These are phyloP conservation scores for Corallochytrium limacisporum DNA, from an alignment of 78 protist genomes.

Conservation along the genomic window DNA sequence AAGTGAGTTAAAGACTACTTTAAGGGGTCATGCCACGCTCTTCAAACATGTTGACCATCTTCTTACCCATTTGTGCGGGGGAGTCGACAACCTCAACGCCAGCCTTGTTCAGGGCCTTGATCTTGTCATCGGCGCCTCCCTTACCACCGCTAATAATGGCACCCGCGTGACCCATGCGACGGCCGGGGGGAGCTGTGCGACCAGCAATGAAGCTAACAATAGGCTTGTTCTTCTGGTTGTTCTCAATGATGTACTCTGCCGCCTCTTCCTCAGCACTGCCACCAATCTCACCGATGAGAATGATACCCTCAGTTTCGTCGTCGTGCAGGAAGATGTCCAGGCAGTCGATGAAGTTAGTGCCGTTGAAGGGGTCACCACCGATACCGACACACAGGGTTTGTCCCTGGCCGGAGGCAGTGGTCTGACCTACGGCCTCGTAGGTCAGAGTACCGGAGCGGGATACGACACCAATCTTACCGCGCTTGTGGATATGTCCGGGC, in stretches of 20 bases:
- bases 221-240: conserved; percentile 65
- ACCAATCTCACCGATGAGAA: conserved; percentile 97
- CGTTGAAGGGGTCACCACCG: conserved; percentile 99
- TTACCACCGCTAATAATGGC: conserved; percentile 95
- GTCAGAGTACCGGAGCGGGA: conserved; percentile 98
- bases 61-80: conserved; percentile 85
- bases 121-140: conserved; percentile 91
- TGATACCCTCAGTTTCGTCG: conserved; percentile 78
- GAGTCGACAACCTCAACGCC: conserved; percentile 66
- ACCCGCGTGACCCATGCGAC: conserved; percentile 99
- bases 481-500: conserved; percentile 97
- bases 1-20: too few species aligned
- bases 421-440: conserved; percentile 98
- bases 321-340: conserved; percentile 58
- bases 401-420: conserved; percentile 87
- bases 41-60: too few species aligned
- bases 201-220: conserved; percentile 93
- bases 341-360: conserved; percentile 94
- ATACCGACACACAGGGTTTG: conserved; percentile 94
- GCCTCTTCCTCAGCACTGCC: conserved; percentile 98
- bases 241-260: conserved; percentile 69
- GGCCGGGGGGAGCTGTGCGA: conserved; percentile 95
- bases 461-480: conserved; percentile 92
- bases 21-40: too few species aligned
- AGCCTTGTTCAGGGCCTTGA: conserved; percentile 67